Evolutionary conservation across 345 rosid species (phyloP).

Genomic region (Syzygium oleosum): DNA sequence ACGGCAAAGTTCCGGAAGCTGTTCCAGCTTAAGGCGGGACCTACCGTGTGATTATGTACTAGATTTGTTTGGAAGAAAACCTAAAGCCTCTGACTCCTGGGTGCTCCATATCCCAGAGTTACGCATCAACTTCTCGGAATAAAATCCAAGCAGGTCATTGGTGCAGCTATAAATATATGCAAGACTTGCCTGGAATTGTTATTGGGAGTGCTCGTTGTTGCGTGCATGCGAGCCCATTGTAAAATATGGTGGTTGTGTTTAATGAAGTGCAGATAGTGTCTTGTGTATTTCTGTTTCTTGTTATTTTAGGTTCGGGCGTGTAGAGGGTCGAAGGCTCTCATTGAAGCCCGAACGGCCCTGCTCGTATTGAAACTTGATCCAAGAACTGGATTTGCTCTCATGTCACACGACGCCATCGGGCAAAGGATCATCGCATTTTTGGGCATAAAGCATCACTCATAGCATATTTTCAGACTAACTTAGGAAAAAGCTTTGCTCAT

Average conservation of each 20-base stretch:
- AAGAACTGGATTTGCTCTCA: background rate
- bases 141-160: background rate
- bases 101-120: background rate
- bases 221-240: background rate
- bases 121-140: background rate
- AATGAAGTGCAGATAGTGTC: background rate
- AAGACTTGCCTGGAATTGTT: background rate
- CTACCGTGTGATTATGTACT: background rate
- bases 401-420: background rate
- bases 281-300: background rate
- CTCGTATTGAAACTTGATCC: background rate
- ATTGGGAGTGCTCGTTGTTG: background rate
- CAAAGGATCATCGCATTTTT: background rate
- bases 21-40: slow-evolving; percentile 35
- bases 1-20: slow-evolving; percentile 45
- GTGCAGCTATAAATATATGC: background rate
- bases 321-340: background rate
- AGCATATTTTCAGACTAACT: background rate
- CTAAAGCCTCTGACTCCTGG: background rate
- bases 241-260: background rate
- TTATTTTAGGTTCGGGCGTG: background rate
- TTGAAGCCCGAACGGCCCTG: background rate
- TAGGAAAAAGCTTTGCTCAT: background rate
- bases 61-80: background rate
- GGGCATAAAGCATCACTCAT: background rate